phyloP scores from a whole-genome alignment of 208 protist genomes.

The Trichomonas gallinae region DNA sequence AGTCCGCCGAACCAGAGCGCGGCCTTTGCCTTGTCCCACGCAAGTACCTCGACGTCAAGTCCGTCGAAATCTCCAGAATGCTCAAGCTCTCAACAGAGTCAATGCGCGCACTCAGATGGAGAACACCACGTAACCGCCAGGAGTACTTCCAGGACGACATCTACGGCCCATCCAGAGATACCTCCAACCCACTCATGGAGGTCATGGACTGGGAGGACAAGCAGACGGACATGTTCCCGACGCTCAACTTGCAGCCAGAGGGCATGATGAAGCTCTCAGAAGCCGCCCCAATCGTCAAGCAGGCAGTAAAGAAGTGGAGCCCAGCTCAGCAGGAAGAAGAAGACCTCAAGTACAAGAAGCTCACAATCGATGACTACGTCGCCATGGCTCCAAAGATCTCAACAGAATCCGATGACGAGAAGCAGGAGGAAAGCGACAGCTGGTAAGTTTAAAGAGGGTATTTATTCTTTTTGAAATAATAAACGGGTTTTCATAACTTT shows the following conservation, averaged over 20 bases:
- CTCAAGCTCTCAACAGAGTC: constrained; percentile 6
- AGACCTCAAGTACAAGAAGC: background rate
- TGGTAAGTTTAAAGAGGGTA: background rate
- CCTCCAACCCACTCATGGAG: background rate
- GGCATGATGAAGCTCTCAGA: background rate
- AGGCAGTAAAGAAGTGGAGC: background rate
- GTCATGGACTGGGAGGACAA: background rate
- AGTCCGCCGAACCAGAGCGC: background rate
- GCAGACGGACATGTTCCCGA: background rate
- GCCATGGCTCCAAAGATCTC: background rate
- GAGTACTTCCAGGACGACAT: constrained; percentile 18
- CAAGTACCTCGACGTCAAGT: background rate
- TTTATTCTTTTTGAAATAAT: too few relatives aligned
- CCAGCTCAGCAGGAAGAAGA: background rate
- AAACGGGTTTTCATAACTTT: too few relatives aligned
- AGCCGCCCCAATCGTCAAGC: background rate
- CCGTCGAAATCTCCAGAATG: background rate
- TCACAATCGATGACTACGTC: background rate
- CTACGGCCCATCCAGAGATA: background rate
- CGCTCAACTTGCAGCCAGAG: background rate
- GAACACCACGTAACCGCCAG: background rate
- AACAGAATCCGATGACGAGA: background rate
- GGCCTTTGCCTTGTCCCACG: background rate
- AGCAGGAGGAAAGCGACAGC: background rate
- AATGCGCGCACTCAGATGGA: background rate